Conservation (phyloP, 306 rosid species). For the Malus orientalis region DNA sequence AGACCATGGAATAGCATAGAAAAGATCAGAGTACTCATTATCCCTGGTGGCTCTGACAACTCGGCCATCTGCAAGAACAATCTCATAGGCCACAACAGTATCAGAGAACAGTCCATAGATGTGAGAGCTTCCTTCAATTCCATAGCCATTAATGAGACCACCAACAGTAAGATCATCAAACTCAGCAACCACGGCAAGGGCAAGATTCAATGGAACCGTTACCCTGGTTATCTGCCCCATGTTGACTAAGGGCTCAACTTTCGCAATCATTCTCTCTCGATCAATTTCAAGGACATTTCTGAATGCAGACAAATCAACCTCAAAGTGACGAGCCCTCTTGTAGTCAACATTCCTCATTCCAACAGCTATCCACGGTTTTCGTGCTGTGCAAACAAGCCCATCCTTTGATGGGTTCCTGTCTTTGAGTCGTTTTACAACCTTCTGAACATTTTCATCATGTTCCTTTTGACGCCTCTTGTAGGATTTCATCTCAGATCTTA, state of each 20-base stretch:
- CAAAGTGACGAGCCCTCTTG: conserved; percentile 94
- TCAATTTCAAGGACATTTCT: conserved; percentile 72
- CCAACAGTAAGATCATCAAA: conserved; percentile 98
- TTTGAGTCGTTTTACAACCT: conserved; percentile 81
- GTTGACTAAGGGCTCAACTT: conserved; percentile 91
- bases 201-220: conserved; percentile 78
- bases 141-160: conserved; percentile 96
- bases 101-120: conserved; percentile 83
- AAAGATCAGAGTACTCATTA: conserved; percentile 84
- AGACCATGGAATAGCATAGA: conserved; percentile 85
- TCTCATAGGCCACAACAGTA: conserved; percentile 84
- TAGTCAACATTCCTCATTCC: conserved; percentile 98
- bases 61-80: conserved; percentile 84
- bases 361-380: conserved; percentile 95
- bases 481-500: conserved; percentile 84
- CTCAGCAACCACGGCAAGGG: conserved; percentile 96
- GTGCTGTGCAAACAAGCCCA: conserved; percentile 96
- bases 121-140: conserved; percentile 98
- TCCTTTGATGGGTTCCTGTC: conserved; percentile 74
- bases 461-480: conserved; percentile 77
- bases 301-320: conserved; percentile 83
- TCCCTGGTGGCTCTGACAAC: conserved; percentile 90
- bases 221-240: conserved; percentile 92
- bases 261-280: conserved; percentile 69
- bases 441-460: conserved; percentile 81